Evolutionary conservation across 306 rosid species (phyloP).

Genomic region (Prunus mongolica): DNA sequence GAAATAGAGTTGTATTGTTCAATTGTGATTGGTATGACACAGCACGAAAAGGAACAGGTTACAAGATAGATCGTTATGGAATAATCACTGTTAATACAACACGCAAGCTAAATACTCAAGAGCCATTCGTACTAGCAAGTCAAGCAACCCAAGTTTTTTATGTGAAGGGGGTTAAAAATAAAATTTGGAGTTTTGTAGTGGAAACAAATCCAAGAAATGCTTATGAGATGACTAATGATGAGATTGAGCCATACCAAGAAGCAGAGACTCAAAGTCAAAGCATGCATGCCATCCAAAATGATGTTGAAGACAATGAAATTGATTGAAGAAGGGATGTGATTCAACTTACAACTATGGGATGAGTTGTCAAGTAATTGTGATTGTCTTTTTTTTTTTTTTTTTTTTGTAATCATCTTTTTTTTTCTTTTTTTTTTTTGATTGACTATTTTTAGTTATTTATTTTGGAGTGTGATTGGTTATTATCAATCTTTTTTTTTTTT

Average conservation of each 20-base stretch:
- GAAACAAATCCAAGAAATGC: not conserved
- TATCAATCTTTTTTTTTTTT: too few relatives aligned
- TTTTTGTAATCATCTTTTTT: too few relatives aligned
- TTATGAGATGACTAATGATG: not conserved
- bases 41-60: not conserved
- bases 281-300: not conserved
- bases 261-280: not conserved
- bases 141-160: slow-evolving; percentile 5
- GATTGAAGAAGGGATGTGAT: not conserved
- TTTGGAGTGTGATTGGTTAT: too few relatives aligned
- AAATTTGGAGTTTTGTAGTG: not conserved
- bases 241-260: not conserved
- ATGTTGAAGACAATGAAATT: not conserved
- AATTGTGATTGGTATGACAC: slow-evolving; percentile 1
- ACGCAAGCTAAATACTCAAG: not conserved
- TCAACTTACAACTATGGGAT: not conserved
- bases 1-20: not conserved
- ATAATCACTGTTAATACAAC: not conserved
- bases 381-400: too few relatives aligned
- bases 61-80: not conserved
- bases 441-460: too few relatives aligned
- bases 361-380: too few relatives aligned
- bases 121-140: slow-evolving; percentile 1
- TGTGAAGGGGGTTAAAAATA: not conserved
- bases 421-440: too few relatives aligned